Evolutionary conservation across 225 moss, liverwort and hornwort genomes (phyloP).

Genomic region (Lunularia cruciata): DNA sequence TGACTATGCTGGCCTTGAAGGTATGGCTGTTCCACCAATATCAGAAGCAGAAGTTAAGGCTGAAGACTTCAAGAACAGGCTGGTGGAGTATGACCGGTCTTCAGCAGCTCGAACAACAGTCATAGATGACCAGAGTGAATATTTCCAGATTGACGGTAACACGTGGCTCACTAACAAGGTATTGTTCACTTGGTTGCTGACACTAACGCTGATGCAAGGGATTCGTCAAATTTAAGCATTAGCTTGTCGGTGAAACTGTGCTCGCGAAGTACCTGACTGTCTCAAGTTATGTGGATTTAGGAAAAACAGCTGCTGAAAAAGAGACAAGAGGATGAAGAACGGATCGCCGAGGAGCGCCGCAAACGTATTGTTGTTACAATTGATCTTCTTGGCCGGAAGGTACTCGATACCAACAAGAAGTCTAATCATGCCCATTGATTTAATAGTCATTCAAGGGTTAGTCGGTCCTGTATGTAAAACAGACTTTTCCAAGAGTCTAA

Average conservation of each 20-base stretch:
- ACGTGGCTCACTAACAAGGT: conserved; percentile 92
- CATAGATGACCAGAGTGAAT: conserved; percentile 96
- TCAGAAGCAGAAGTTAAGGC: conserved; percentile 81
- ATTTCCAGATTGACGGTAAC: conserved; percentile 92
- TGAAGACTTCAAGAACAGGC: conserved; percentile 81
- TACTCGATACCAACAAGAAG: conserved; percentile 22
- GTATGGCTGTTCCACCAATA: conserved; percentile 55
- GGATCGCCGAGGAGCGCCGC: conserved; percentile 67
- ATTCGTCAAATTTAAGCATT: not conserved
- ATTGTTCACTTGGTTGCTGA: not conserved
- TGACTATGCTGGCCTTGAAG: conserved; percentile 92
- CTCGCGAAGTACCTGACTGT: not conserved
- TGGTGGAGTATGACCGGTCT: conserved; percentile 87
- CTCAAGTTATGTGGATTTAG: conserved; percentile 27
- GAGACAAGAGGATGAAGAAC: conserved; percentile 77
- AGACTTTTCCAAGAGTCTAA: too few species aligned
- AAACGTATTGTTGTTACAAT: conserved; percentile 86
- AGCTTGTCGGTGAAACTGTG: not conserved
- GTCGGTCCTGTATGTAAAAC: too few species aligned
- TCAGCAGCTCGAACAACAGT: conserved; percentile 82
- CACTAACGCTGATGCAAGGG: not conserved
- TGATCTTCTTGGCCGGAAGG: conserved; percentile 96
- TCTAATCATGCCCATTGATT: too few species aligned
- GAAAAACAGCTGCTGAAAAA: conserved; percentile 74
- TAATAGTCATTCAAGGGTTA: too few species aligned